These are phyloP conservation scores for Capsicum pubescens DNA, from an alignment of 257 asterid genomes.

Conservation along the genomic window DNA sequence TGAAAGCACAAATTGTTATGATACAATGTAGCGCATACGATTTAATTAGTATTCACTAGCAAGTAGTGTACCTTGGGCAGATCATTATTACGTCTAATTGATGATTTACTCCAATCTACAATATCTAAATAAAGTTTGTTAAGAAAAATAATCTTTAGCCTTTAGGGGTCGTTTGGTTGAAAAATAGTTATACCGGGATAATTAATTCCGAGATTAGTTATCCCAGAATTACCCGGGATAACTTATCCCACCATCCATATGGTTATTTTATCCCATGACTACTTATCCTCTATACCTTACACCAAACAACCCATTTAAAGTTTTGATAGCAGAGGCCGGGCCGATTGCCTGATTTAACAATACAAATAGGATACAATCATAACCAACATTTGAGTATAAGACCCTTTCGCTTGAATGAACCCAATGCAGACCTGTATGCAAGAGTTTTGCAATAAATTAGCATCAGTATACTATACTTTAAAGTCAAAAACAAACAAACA, in stretches of 20 bases:
- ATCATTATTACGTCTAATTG: conserved; percentile 87
- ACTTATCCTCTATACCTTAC: too few species aligned
- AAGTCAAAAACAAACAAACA: not conserved
- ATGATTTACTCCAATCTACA: conserved; percentile 99
- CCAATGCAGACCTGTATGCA: conserved; percentile 81
- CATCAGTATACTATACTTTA: conserved; percentile 12
- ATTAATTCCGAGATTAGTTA: too few species aligned
- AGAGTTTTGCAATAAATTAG: conserved; percentile 28
- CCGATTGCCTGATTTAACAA: conserved; percentile 17
- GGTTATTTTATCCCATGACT: too few species aligned
- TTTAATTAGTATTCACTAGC: conserved; percentile 21
- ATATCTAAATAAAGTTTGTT: conserved; percentile 60
- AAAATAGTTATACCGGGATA: too few species aligned
- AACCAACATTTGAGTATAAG: conserved; percentile 86
- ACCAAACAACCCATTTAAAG: not conserved
- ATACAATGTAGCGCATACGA: conserved; percentile 24
- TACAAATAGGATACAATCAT: conserved; percentile 82
- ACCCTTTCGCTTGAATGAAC: conserved; percentile 85
- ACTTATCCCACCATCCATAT: too few species aligned
- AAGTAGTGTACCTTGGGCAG: conserved; percentile 74
- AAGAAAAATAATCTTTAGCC: conserved; percentile 40
- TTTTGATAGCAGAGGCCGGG: not conserved
- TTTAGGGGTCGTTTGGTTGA: not conserved
- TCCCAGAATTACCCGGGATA: too few species aligned
- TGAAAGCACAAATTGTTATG: conserved; percentile 37